Evolutionary conservation across 805 yeast species (phyloP).

Genomic region (Lachancea dasiensis): DNA sequence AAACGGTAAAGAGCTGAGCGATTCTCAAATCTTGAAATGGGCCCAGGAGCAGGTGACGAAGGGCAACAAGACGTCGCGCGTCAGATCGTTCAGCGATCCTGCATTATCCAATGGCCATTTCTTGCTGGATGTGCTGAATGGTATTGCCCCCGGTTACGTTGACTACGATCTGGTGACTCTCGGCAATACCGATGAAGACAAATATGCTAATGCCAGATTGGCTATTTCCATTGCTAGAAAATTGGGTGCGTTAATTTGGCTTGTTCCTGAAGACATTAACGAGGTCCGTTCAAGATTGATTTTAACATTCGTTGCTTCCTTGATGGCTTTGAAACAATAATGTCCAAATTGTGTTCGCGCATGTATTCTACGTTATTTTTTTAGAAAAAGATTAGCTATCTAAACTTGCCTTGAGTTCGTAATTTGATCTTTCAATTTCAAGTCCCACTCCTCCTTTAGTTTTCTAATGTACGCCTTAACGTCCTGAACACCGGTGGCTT

Average conservation of each 20-base stretch:
- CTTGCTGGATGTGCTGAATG: conserved; percentile 84
- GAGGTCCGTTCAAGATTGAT: conserved; percentile 94
- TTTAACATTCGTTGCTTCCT: conserved; percentile 89
- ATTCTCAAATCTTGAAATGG: conserved; percentile 86
- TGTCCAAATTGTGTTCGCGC: background rate
- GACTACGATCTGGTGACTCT: conserved; percentile 86
- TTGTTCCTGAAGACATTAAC: conserved; percentile 98
- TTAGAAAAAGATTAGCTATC: background rate
- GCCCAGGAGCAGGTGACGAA: conserved; percentile 79
- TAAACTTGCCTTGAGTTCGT: conserved; percentile 37
- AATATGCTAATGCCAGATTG: conserved; percentile 88
- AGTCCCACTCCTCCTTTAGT: conserved; percentile 66
- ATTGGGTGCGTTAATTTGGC: conserved; percentile 95
- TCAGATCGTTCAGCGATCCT: conserved; percentile 83
- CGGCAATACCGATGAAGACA: conserved; percentile 77
- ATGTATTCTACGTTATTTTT: conserved; percentile 2
- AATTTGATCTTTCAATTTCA: conserved; percentile 66
- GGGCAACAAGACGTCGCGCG: conserved; percentile 69
- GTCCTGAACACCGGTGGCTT: conserved; percentile 57
- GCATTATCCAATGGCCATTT: conserved; percentile 72
- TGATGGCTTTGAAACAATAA: conserved; percentile 61
- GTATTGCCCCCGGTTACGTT: conserved; percentile 95
- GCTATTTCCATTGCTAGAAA: conserved; percentile 98
- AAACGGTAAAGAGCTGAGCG: conserved; percentile 71
- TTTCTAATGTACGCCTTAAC: conserved; percentile 58